Evolutionary conservation across 306 rosid species (phyloP).

Genomic region (Dalbergia cultrata): DNA sequence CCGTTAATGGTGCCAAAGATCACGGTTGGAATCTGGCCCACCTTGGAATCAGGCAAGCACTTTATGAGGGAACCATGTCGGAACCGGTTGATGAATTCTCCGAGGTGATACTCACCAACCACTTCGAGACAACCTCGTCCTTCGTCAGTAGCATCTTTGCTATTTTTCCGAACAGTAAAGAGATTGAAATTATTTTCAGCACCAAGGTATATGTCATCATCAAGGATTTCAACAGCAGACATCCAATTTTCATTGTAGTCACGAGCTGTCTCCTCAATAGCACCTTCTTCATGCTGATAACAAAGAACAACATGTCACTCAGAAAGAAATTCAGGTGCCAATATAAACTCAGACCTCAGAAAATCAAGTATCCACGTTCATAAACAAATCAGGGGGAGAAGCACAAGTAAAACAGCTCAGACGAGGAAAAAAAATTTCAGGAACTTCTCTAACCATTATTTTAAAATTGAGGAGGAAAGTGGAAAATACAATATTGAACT

Average conservation of each 20-base stretch:
- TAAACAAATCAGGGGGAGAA: not conserved
- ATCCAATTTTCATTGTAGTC: conserved; percentile 99
- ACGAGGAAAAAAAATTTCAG: not conserved
- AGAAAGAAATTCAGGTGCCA: conserved; percentile 10
- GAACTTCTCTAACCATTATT: not conserved
- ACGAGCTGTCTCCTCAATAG: conserved; percentile 97
- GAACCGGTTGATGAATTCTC: conserved; percentile 89
- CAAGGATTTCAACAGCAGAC: conserved; percentile 97
- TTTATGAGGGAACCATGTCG: conserved; percentile 91
- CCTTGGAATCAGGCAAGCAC: conserved; percentile 95
- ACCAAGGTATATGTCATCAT: conserved; percentile 92
- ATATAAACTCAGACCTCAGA: not conserved
- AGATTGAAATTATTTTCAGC: conserved; percentile 81
- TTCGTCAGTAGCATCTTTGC: conserved; percentile 98
- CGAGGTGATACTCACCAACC: conserved; percentile 95
- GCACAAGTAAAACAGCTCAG: not conserved
- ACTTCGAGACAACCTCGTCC: conserved; percentile 96
- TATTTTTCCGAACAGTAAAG: conserved; percentile 62
- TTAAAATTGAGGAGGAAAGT: not conserved
- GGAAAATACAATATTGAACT: not conserved
- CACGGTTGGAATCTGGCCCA: conserved; percentile 94
- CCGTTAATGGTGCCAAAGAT: conserved; percentile 97
- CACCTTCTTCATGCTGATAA: conserved; percentile 95
- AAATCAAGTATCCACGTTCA: conserved; percentile 10
- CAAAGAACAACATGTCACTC: conserved; percentile 15